phyloP scores from a whole-genome alignment of 768 basidiomycete species.

The Xanthoconium purpureum region DNA sequence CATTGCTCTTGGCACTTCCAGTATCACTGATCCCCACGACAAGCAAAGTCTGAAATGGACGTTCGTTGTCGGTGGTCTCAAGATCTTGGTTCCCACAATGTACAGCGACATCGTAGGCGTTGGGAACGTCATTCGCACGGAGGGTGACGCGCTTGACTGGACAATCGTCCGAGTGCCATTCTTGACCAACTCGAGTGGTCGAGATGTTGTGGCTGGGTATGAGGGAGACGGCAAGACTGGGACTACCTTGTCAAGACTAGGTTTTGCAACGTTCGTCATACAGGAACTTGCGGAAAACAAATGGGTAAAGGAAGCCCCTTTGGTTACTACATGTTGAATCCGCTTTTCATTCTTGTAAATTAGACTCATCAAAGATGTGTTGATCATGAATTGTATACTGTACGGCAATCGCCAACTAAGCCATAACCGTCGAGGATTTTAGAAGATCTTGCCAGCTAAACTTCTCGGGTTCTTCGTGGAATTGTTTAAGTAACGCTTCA shows the following conservation, averaged over 20 bases:
- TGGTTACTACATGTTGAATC: conserved; percentile 22
- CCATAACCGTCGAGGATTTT: conserved; percentile 37
- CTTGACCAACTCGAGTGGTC: conserved; percentile 47
- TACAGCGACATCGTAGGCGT: conserved; percentile 68
- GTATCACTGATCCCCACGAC: conserved; percentile 61
- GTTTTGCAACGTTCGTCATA: conserved; percentile 59
- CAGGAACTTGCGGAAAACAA: conserved; percentile 53
- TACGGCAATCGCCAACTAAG: not conserved
- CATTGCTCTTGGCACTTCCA: conserved; percentile 64
- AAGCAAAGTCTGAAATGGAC: conserved; percentile 43
- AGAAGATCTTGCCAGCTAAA: conserved; percentile 85
- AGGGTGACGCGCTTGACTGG: conserved; percentile 57
- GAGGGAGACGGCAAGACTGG: conserved; percentile 60
- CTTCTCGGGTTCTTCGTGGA: conserved; percentile 73
- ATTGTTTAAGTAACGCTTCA: conserved; percentile 55
- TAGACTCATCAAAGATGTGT: not conserved
- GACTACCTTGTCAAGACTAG: conserved; percentile 49
- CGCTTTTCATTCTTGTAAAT: not conserved
- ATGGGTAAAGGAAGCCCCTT: conserved; percentile 50
- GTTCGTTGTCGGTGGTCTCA: conserved; percentile 37
- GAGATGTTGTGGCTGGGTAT: conserved; percentile 56
- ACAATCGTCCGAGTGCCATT: conserved; percentile 69
- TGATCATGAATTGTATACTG: not conserved
- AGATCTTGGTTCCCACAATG: conserved; percentile 47
- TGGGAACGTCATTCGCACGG: conserved; percentile 50